Conservation (phyloP, 1,284 basidiomycete genomes). For the Acaromyces ingoldii region DNA sequence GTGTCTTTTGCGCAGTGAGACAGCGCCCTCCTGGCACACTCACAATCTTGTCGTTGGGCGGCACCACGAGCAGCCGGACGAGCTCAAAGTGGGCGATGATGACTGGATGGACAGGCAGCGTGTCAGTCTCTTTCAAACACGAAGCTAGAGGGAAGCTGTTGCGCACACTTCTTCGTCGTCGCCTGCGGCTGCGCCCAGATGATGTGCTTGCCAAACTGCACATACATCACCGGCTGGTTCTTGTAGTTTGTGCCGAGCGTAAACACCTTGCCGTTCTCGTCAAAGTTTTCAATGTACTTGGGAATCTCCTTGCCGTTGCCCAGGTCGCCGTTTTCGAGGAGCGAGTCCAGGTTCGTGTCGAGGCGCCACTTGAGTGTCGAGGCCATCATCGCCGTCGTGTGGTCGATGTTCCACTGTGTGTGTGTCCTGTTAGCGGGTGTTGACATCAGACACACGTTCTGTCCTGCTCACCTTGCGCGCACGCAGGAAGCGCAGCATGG, state of each 20-base stretch:
- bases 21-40: too few species aligned
- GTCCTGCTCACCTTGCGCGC: too few species aligned
- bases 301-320: slow-evolving; percentile 11
- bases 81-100: slow-evolving; percentile 49
- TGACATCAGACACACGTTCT: too few species aligned
- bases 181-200: slow-evolving; percentile 45
- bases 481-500: slow-evolving; percentile 51
- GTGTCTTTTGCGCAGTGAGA: too few species aligned
- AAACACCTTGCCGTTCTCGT: slow-evolving; percentile 51
- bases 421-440: too few species aligned
- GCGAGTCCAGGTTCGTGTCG: slow-evolving; percentile 15
- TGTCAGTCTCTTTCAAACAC: too few species aligned
- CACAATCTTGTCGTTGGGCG: slow-evolving; percentile 51
- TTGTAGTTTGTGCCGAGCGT: slow-evolving; percentile 47
- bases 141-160: too few species aligned
- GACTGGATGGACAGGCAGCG: slow-evolving; percentile 8
- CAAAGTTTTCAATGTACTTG: slow-evolving; percentile 47
- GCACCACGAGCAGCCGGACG: slow-evolving; percentile 47
- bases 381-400: slow-evolving; percentile 52
- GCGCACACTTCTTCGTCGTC: slow-evolving; percentile 48
- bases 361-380: slow-evolving; percentile 45
- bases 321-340: slow-evolving; percentile 16
- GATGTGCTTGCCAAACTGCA: slow-evolving; percentile 42
- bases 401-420: slow-evolving; percentile 50
- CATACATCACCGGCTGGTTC: slow-evolving; percentile 48